phyloP scores from a whole-genome alignment of 345 rosid genomes.

The Alliaria petiolata region DNA sequence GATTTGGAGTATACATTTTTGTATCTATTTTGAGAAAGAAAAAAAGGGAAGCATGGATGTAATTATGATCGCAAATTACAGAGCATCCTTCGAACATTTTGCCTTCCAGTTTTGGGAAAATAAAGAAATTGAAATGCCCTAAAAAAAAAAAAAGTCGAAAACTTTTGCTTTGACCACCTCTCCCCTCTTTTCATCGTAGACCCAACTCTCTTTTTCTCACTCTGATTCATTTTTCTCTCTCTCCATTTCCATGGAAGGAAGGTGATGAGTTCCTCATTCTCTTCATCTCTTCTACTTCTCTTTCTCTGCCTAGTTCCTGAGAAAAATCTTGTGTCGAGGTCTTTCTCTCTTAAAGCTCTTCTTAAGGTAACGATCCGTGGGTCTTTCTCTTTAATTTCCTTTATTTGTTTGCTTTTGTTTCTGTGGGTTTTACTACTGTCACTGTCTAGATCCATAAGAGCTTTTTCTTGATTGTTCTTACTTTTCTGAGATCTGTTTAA shows the following conservation, averaged over 20 bases:
- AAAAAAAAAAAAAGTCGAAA: conserved; percentile 21
- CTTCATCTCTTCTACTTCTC: too few species aligned
- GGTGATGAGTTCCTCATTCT: conserved; percentile 29
- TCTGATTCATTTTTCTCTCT: conserved; percentile 10
- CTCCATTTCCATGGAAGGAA: conserved; percentile 36
- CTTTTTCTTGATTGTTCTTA: conserved; percentile 32
- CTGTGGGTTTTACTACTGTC: conserved; percentile 31
- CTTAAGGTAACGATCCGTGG: not conserved
- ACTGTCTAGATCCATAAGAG: conserved; percentile 29
- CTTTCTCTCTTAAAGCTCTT: not conserved
- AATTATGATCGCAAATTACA: not conserved
- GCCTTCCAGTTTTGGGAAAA: not conserved
- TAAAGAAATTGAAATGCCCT: conserved; percentile 18
- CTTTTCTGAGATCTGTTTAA: conserved; percentile 39
- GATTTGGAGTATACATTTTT: too few species aligned
- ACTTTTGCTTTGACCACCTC: conserved; percentile 52
- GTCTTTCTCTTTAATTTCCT: not conserved
- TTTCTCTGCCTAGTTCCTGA: conserved; percentile 21
- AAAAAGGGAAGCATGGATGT: too few species aligned
- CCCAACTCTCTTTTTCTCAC: conserved; percentile 29
- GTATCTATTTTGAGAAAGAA: not conserved
- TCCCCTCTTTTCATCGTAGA: conserved; percentile 42
- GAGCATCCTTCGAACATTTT: not conserved
- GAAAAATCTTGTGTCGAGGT: not conserved
- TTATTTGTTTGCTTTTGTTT: conserved; percentile 1